These are phyloP conservation scores for Pyronema omphalodes DNA, from an alignment of 495 filamentous ascomycete species.

Conservation along the genomic window DNA sequence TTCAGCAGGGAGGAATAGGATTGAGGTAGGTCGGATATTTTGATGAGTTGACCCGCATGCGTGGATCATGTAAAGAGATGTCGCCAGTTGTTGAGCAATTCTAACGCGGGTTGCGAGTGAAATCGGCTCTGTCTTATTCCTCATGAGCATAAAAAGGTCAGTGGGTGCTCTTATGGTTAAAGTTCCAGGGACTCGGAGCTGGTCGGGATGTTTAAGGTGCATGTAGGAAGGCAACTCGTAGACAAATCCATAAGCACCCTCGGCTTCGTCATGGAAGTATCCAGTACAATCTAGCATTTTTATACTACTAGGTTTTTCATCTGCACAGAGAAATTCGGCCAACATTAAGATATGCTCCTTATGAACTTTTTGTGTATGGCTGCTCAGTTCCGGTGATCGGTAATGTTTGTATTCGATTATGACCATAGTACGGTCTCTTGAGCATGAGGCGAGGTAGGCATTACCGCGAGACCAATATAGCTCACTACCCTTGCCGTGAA, in stretches of 20 bases:
- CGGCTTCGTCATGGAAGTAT: constrained; percentile 4
- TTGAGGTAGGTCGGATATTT: constrained; percentile 28
- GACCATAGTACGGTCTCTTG: background rate
- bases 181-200: background rate
- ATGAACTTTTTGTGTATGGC: too few species aligned
- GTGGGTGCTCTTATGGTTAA: background rate
- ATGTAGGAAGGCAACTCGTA: background rate
- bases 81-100: constrained; percentile 25
- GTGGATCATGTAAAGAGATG: constrained; percentile 29
- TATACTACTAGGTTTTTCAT: background rate
- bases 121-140: background rate
- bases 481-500: too few species aligned
- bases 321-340: background rate
- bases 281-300: constrained; percentile 4
- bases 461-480: background rate
- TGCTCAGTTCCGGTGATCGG: background rate
- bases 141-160: background rate
- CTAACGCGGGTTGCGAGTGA: constrained; percentile 21
- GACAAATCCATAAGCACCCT: constrained; percentile 6
- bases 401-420: background rate
- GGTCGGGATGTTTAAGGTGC: background rate
- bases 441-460: background rate
- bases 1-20: constrained; percentile 18
- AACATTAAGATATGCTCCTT: background rate
- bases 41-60: constrained; percentile 31